Base-by-base conservation (phyloP, 805 yeast genomes). In the Pichia heedii region DNA sequence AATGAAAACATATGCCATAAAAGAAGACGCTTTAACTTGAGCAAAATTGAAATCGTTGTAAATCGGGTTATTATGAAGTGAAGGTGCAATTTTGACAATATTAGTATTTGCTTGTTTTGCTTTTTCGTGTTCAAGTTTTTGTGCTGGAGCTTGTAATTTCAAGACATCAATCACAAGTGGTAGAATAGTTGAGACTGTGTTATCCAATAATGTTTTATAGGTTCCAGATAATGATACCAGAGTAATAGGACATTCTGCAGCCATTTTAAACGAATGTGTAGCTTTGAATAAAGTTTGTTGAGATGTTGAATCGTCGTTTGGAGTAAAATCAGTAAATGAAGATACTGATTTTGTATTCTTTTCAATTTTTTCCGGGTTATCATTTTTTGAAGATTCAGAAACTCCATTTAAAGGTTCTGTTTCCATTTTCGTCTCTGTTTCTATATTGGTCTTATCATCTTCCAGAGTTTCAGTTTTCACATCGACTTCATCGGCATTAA, bases 181-280 rank as follows among this genome's bases (percentile, higher is more conserved):
- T 40, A 89, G 74, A 50, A 90, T 85, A 18, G 65, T 68, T 2
- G 89, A 85, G 27, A 93, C 69, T 4, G 90, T 77, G 0, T 83
- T 66, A 38, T 76, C 75, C 1, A 84, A 84, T 41, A 87, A 64
- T 30, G 77, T 77, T 57, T 88, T 86, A 65, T 89, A 88, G 0
- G 95, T 79, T 1, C 96, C 84, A 54, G 86, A 87, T 41, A 94
- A 68, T 8, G 96, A 79, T 3, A 93, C 98, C 81, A 93, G 84
- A 4, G 96, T 88, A 33, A 93, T 90, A 10, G 99, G 99, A 58
- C 97, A 89, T 61, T 93, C 99, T 0, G 96, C 85, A 47, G 93
- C 72, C 13, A 90, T 86, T 58, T 88, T 89, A 71, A 93, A 90
- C 1, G 97, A 88, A 50, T 61, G 71, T 74, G 85, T 74, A 5